Conservation (phyloP, 1,284 basidiomycete genomes). For the Microbotryomycetes sp. region DNA sequence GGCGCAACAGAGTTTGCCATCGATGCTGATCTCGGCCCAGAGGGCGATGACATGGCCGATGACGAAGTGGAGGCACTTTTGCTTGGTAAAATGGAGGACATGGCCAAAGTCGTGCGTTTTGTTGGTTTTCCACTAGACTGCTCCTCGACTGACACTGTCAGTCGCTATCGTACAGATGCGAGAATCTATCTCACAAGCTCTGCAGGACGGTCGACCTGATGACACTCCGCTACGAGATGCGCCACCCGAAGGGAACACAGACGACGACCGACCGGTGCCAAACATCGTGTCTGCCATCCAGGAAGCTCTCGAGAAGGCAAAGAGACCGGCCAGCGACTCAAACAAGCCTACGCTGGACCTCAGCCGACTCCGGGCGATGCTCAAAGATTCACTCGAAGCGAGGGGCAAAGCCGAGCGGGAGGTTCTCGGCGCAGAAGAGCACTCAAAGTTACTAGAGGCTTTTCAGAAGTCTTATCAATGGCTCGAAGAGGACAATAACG, state of each 20-base stretch:
- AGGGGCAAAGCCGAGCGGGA: not conserved
- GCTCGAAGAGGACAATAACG: not conserved
- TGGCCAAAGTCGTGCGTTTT: conserved; percentile 10
- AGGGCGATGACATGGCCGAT: not conserved
- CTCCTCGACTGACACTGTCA: too few relatives aligned
- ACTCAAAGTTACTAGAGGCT: not conserved
- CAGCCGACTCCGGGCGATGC: not conserved
- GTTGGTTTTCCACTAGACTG: too few relatives aligned
- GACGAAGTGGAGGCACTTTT: not conserved
- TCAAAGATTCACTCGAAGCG: not conserved
- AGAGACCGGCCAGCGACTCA: not conserved
- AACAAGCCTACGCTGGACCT: not conserved
- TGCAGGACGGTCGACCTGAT: not conserved
- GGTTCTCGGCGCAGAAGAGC: not conserved
- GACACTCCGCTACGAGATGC: not conserved
- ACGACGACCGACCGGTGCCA: not conserved
- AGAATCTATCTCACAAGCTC: conserved; percentile 15
- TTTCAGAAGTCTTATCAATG: not conserved
- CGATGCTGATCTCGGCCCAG: not conserved
- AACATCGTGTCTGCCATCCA: not conserved
- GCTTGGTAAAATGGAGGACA: conserved; percentile 1
- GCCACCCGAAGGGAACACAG: not conserved
- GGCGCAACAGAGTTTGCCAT: not conserved
- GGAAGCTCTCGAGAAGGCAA: not conserved
- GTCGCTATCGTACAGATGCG: conserved; percentile 9